Base-by-base conservation (phyloP, 75 land plant genomes). In the Pinus tabuliformis region DNA sequence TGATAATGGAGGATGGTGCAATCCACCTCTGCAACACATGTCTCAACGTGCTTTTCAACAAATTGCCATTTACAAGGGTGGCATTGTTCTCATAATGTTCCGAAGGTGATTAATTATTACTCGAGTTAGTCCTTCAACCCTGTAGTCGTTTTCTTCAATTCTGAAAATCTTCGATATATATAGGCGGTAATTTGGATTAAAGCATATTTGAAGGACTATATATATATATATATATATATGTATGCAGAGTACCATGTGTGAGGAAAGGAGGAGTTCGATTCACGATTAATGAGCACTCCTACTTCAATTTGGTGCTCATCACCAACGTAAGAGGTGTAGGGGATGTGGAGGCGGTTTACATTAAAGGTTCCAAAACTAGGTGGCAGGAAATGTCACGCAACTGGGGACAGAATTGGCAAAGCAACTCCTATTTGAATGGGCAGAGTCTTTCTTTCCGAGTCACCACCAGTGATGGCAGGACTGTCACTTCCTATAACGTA, bases 361-460 rank as follows among this genome's bases (percentile, higher is more conserved):
- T 81, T 0, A 81, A 81, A 20, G 83, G 81, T 4, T 78, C 83
- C 2, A 58, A 18, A 3, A 72, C 70, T 0, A 75, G 81, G 2
- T 81, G 83, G 83, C 80, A 49, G n/a, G 57, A 45, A n/a, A n/a
- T n/a, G n/a, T 56, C 56, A 20, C 60, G 83, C 33, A 81, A 62
- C 21, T 78, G 83, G 83, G 83, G 83, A 13, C 83, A 81, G 18
- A 81, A 78, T 21, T 81, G 83, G 83, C 74, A 77, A 58, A 71
- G 70, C n/a, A 56, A 56, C 37, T 70, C 73, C 1, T 77, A 77
- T 17, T 45, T 82, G 21, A 37, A 56, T 18, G 85, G 85, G n/a
- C 86, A 84, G 63, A 56, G 45, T 33, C 71, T 81, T 13, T 84
- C 86, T 12, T 84, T 84, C 79, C 70, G 60, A 18, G 84, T 81